Base-by-base conservation (phyloP, 2,329 filamentous ascomycete species). In the Fusarium neocosmosporiellum region DNA sequence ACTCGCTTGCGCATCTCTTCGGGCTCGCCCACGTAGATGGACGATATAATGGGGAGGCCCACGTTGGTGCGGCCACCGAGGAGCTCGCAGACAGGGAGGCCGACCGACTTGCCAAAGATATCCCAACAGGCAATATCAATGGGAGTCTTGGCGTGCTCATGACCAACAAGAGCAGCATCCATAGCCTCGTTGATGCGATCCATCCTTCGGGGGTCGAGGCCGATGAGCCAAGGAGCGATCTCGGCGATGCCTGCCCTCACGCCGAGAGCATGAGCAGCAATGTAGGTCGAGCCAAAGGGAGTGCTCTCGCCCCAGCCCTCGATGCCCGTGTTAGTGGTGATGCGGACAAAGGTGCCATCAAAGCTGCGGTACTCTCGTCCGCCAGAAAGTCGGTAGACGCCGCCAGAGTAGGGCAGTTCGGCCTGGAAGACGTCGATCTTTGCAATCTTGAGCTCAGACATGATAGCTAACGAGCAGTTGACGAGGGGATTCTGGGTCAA, bases 151-250 rank as follows among this genome's bases (percentile, higher is more conserved):
- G 59, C 72, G 39, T 75, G 65, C 41, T 59, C 48, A 6, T 75
- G 71, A 18, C 65, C 63, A 18, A 69, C 11, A n/a, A 75, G 43
- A 6, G 69, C 55, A 41, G 39, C 55, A 8, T 72, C 71, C 69
- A 75, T 75, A 7, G 66, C 69, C 29, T 72, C 69, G n/a, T 75
- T 72, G 29, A 75, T 74, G 18, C 71, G 71, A 27, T 75, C 71
- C 11, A 72, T 46, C 39, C 63, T 55, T 34, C 71, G 55, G 1
- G 65, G 67, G 34, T 74, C 66, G 24, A 75, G 18, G 2, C 66
- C 65, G 11, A 74, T 69, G 18, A 75, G 34, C 43, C 50, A 62
- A 3, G 72, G 66, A 2, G 71, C 60, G 0, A 75, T 72, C 57
- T 75, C 64, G 0, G 66, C 62, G 22, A 75, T 72, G 13, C 66